Conservation (phyloP, 345 rosid genomes). For the Acer negundo region DNA sequence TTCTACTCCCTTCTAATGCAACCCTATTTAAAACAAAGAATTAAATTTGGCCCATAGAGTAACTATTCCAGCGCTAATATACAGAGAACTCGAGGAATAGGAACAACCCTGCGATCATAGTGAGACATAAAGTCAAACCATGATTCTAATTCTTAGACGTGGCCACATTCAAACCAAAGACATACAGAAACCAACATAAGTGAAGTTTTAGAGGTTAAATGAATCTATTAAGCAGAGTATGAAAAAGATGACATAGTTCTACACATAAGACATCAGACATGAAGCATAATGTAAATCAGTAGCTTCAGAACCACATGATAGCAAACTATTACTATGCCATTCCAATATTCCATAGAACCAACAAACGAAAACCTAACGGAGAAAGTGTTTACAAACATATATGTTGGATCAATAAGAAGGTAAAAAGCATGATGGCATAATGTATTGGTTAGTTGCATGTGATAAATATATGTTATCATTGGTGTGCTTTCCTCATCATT, state of each 20-base stretch:
- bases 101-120: constrained; percentile 82
- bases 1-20: constrained; percentile 30
- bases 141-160: constrained; percentile 34
- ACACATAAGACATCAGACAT: neutral
- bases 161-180: constrained; percentile 37
- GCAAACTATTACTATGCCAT: neutral
- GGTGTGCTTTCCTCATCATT: neutral
- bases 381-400: neutral
- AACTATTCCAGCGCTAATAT: constrained; percentile 49
- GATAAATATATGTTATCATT: neutral
- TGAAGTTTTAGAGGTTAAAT: neutral
- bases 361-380: neutral
- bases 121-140: constrained; percentile 62
- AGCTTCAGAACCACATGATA: neutral
- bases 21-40: constrained; percentile 35
- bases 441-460: neutral
- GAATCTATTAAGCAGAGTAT: neutral
- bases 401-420: neutral
- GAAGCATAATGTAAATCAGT: neutral
- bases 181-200: constrained; percentile 12
- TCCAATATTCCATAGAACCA: neutral
- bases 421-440: neutral
- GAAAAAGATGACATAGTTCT: neutral
- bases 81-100: constrained; percentile 57
- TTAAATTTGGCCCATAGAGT: constrained; percentile 32